Evolutionary conservation across 306 rosid genomes (phyloP), one percentile per base, ranked within the genome.

Genomic region (Ormosia emarginata): DNA sequence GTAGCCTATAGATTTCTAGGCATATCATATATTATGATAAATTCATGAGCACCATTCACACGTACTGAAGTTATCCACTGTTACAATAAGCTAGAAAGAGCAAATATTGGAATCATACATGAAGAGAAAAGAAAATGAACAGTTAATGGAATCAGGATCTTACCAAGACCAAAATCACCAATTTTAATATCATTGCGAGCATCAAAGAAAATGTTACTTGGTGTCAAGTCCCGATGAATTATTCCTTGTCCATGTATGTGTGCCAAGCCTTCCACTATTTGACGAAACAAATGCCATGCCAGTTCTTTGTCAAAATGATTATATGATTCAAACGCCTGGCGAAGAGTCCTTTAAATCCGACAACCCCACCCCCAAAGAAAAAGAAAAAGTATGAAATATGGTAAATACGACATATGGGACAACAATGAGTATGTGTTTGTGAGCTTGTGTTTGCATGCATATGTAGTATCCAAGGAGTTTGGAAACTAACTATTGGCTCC

Each of bases 211-310:
- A 95, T 95, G 89, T 95, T 95, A 77, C 15, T 95, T 9, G 98
- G 99, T 43, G 99, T 95, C 77, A 95, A 89, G 85, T 95, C 99
- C 67, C 99, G 95, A 84, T 95, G 99, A 74, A 95, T 93, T 86
- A 95, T 95, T 88, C 99, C 99, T 74, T 95, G 98, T 67, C 93
- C 95, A 53, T 95, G 99, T 88, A 95, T 95, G 90, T 95, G 99
- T 72, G 82, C 97, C 91, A 95, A 87, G 76, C 99, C 99, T 86
- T 95, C 99, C 85, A 95, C 98, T 83, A 93, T 95, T 91, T 95
- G 99, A 78, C 97, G 98, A 84, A 90, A 89, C 65, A 86, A 81
- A 88, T 93, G 98, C 98, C 99, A 93, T 61, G 95, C 97, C 11
- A 55, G 61, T 81, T 88, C 95, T 91, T 95, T 89, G 89, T 93